phyloP scores from a whole-genome alignment of 345 rosid species.

The Populus deltoides region DNA sequence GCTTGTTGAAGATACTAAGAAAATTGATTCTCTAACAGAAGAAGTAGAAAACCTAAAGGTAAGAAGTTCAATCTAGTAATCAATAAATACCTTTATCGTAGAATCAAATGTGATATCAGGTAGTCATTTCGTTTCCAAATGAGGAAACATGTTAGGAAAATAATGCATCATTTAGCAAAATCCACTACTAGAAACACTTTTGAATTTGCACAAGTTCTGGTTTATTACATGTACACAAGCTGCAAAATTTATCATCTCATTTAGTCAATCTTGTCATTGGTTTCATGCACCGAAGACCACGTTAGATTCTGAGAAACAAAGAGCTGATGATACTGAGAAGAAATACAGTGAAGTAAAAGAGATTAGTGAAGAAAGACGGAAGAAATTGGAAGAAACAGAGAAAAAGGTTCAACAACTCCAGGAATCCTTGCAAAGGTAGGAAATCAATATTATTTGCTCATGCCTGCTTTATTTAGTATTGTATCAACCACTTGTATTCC shows the following conservation, averaged over 20 bases:
- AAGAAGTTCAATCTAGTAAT: constrained; percentile 10
- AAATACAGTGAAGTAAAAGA: constrained; percentile 54
- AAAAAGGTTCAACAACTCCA: constrained; percentile 68
- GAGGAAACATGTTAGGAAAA: neutral
- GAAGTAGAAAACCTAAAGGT: constrained; percentile 50
- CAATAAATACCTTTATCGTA: neutral
- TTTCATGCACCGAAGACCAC: constrained; percentile 38
- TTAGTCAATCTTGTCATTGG: constrained; percentile 11
- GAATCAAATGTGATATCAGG: neutral
- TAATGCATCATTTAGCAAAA: neutral
- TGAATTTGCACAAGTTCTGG: neutral
- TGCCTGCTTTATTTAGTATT: neutral
- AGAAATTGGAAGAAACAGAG: constrained; percentile 70
- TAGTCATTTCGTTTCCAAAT: neutral
- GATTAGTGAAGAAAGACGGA: constrained; percentile 47
- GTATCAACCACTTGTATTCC: neutral
- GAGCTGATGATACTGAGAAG: constrained; percentile 56
- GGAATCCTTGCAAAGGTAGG: constrained; percentile 69
- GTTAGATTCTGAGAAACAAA: constrained; percentile 60
- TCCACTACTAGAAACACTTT: no score
- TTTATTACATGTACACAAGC: neutral
- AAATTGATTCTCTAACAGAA: constrained; percentile 37
- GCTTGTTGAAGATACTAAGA: constrained; percentile 43
- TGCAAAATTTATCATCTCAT: neutral
- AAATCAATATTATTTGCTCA: neutral